Base-by-base conservation (phyloP, 371 early-diverging fungal species). In the Mucor saturninus region DNA sequence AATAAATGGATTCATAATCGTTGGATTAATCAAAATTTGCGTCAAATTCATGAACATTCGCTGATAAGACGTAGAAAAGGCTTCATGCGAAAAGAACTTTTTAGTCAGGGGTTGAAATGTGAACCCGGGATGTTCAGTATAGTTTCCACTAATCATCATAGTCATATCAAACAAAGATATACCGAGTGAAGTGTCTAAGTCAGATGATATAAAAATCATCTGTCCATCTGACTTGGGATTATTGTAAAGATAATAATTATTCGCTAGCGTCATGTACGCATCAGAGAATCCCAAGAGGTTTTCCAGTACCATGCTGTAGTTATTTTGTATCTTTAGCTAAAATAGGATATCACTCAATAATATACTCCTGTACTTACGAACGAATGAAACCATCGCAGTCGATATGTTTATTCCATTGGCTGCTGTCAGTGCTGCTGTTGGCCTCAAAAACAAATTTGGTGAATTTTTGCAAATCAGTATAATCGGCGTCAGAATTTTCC, bases 191-290 rank as follows among this genome's bases (percentile, higher is more conserved):
- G 50, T 42, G 21, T 80, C 77, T 2, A 77, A 35, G 54, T 80
- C 77, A 1, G 74, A 38, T 0, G 74, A 54, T 0, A 77, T 58
- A 21, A 66, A 80, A 7, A 65, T 67, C 38, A 71, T 66, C 5
- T 55, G 59, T 6, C 54, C 51, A 8, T 49, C 45, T 4, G 50
- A 28, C 3, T 32, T 29, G 0, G 69, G 72, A 15, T 59, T 59
- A 3, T 40, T 53, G 54, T 76, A 76, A 1, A 74, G 13, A 32
- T 71, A 76, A 15, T 61, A 79, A 14, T 76, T 79, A 39, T 76
- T 49, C 14, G 54, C 54, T 31, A 54, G 26, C 1, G 65, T 35
- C 43, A 74, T 56, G 32, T 73, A 74, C 5, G 66, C 71, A 48
- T 76, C 77, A 5, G 67, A 65, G 11, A 71, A 69, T 2, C 71